Evolutionary conservation across 805 yeast species (phyloP), one percentile per base, ranked within the genome.

Genomic region (Saturnispora saitoi): DNA sequence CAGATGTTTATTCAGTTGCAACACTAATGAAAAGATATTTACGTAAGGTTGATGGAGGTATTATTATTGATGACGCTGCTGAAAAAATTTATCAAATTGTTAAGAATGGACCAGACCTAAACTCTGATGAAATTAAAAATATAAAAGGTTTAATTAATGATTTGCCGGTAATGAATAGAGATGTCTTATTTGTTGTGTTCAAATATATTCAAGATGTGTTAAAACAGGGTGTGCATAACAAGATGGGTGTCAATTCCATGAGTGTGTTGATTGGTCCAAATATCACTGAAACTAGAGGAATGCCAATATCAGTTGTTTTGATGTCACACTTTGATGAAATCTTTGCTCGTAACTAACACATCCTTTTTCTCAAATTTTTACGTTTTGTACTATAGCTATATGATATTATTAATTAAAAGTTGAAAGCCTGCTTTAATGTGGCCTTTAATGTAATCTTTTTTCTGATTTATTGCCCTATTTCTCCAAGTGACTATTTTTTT

Each of bases 1-100:
- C 81, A 0, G 96, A 90, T 63, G 81, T 86, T 29, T 89, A 91
- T 63, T 84, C 96, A 0, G 83, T 87, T 7, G 83, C 96, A 2
- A 95, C 96, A 0, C 67, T 91, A 40, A 68, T 91, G 54, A 91
- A 91, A 61, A 72, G 90, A 15, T 91, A 83, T 65, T 69, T 91
- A 48, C 72, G 98, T 52, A 88, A 82, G 48, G 64, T 91, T 48
- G 88, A 95, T 2, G 72, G 76, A 19, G 77, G 88, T n/a, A 67
- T 88, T 34, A 81, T 91, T 0, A 73, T 71, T 24, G 75, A 72
- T n/a, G 67, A 65, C 28, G 57, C 65, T 11, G 64, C 70, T 19
- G 52, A 54, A 12, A 57, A 59, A 32, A 48, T 64, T 14, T 54
- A 72, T 75, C 56, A 67, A 60, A 48, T 66, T 56, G 43, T 70